Conservation (phyloP, 169 alveolate genomes). For the Eimeria necatrix region DNA sequence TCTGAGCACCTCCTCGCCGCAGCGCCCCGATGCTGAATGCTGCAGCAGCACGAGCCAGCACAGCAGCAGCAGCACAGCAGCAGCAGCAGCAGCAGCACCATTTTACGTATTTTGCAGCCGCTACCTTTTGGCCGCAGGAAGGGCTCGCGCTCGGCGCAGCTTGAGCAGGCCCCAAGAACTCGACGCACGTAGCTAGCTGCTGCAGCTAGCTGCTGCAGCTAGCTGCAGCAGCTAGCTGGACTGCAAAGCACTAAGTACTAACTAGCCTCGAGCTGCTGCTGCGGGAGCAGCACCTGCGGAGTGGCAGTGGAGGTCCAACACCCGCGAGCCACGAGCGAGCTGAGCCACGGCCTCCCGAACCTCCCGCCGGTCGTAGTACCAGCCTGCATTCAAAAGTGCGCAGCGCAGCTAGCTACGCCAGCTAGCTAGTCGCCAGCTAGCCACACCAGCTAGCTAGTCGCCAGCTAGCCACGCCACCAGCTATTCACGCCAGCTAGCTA, state of each 20-base stretch:
- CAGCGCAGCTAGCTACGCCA: not conserved
- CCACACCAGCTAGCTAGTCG: too few relatives aligned
- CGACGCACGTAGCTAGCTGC: not conserved
- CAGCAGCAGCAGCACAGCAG: constrained; percentile 5
- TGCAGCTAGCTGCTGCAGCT: not conserved
- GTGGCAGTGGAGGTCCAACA: constrained; percentile 66
- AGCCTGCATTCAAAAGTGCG: constrained; percentile 7
- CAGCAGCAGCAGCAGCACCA: not conserved
- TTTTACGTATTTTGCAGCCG: too few relatives aligned
- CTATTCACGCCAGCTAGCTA: too few relatives aligned
- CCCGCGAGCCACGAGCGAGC: constrained; percentile 1
- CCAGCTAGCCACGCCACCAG: too few relatives aligned
- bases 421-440: too few relatives aligned
- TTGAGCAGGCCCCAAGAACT: too few relatives aligned
- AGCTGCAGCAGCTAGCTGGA: not conserved
- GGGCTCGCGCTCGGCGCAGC: too few relatives aligned
- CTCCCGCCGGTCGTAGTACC: constrained; percentile 74
- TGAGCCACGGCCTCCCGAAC: constrained; percentile 45
- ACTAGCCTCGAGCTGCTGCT: not conserved
- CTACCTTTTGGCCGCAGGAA: too few relatives aligned
- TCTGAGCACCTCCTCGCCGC: constrained; percentile 23
- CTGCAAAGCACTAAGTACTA: not conserved
- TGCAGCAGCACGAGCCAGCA: constrained; percentile 8
- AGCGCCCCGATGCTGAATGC: constrained; percentile 60
- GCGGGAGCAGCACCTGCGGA: constrained; percentile 64